Base-by-base conservation (phyloP, 108 stramenopile species). In the Fistulifera solaris region DNA sequence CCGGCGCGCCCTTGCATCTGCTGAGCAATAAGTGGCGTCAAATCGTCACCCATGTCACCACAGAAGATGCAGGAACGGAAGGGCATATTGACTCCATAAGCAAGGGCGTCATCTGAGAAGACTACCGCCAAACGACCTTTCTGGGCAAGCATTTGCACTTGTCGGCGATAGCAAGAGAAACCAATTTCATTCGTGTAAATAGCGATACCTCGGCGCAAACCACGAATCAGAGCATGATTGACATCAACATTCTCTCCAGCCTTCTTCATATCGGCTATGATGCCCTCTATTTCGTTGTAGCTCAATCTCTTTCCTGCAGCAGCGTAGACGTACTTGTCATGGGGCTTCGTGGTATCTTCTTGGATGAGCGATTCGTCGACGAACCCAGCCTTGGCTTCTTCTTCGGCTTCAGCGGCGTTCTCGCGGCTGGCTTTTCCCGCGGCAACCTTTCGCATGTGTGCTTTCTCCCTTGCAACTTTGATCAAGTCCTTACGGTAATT, bases 1-100 rank as follows among this genome's bases (percentile, higher is more conserved):
- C 98, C 98, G 49, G 98, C 96, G 45, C 98, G 92, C 49, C 98
- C 98, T 58, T 94, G 89, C 98, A 99, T 99, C 80, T 99, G 98
- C 69, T 97, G 96, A 19, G 96, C 96, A 71, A 99, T 94, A 23
- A 97, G 67, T 27, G 94, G 91, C 17, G 92, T 95, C 40, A 98
- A 68, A 23, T 68, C 70, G 23, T 88, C 87, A 40, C 89, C 91
- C 89, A 93, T 92, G 62, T 96, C 96, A 52, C 94, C 94, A 71
- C 95, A 98, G 73, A 99, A 99, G 53, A 96, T 75, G 65, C 94
- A 94, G 6, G 94, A 87, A 58, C 98, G 91, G 94, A 99, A 99
- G 13, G 98, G 98, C 98, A 99, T 99, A 76, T 99, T 99, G 13
- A 99, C 96, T 28, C 98, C 98, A 67, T 97, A 99, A 0, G 98